phyloP scores from a whole-genome alignment of 2,329 filamentous ascomycete genomes.

The Drechslerella stenobrocha region DNA sequence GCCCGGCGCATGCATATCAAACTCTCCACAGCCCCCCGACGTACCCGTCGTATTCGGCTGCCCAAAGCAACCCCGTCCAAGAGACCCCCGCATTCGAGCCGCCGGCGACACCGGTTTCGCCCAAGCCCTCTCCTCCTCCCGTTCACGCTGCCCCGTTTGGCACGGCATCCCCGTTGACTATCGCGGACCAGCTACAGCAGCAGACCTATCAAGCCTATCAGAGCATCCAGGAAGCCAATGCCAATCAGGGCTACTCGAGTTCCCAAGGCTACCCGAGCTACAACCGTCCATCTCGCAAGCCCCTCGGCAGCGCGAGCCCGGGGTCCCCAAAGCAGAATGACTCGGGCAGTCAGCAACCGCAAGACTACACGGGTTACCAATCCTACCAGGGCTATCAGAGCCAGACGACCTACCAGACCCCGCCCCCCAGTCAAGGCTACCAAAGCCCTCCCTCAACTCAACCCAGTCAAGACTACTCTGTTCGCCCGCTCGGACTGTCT shows the following conservation, averaged over 20 bases:
- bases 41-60: too few species aligned
- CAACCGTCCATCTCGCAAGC: slow-evolving; percentile 24
- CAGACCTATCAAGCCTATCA: slow-evolving; percentile 30
- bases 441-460: slow-evolving; percentile 10
- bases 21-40: too few species aligned
- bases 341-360: background rate
- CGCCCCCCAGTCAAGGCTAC: slow-evolving; percentile 17
- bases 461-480: slow-evolving; percentile 10
- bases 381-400: slow-evolving; percentile 18
- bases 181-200: slow-evolving; percentile 35
- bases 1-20: too few species aligned
- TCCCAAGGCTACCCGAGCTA: slow-evolving; percentile 21
- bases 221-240: background rate
- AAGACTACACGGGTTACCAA: slow-evolving; percentile 1
- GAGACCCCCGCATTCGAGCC: too few species aligned
- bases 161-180: slow-evolving; percentile 1
- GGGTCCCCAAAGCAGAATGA: slow-evolving; percentile 11
- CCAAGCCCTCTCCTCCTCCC: background rate
- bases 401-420: slow-evolving; percentile 17
- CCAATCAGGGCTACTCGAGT: slow-evolving; percentile 1
- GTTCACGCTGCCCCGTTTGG: background rate
- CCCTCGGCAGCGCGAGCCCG: slow-evolving; percentile 8
- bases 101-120: background rate
- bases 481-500: background rate
- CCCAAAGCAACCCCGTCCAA: too few species aligned